Evolutionary conservation across 352 stramenopile species (phyloP), one percentile per base, ranked within the genome.

Genomic region (Phytophthora brassicae): DNA sequence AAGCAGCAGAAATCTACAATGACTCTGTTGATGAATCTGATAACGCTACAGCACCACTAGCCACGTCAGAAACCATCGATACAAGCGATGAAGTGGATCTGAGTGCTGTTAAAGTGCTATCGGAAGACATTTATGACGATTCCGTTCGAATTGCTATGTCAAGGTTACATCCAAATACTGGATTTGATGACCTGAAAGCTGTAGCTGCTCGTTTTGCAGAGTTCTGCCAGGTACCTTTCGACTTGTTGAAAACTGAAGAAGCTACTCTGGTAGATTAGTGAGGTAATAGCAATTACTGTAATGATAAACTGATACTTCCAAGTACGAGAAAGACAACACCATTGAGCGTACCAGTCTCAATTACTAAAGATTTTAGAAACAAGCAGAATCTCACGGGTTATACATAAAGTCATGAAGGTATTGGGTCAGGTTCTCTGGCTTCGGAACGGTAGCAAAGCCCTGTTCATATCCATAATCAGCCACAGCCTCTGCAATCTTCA

Each of bases 401-500:
- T 92, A 92, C 74, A 90, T 78, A 41, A 82, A 77, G 43, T 83
- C 68, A 45, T 70, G 59, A 48, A 92, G 60, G 64, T 78, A 71
- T 55, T 79, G 68, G 54, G 76, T 71, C 36, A 92, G 64, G 66
- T 87, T 70, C 7, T 64, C 55, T 16, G 83, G 83, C 53, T 77
- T 78, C 16, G 71, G 64, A 41, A 80, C 61, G 28, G 79, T 86
- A 33, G 80, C 80, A 53, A 72, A 90, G 23, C 79, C 79, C 56
- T 86, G 73, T 44, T 69, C 55, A 61, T 85, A 92, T 22, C 68
- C 82, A 58, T 92, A 92, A 70, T 92, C 77, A 13, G 95, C 89
- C 11, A 98, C 92, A 43, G 92, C 93, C 16, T 92, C 79, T 7
- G 93, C 96, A 43, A 99, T 96, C 48, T 91, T 83, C 17, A 97